Conservation (phyloP, 2,329 filamentous ascomycete species). For the Fusarium decemcellulare region DNA sequence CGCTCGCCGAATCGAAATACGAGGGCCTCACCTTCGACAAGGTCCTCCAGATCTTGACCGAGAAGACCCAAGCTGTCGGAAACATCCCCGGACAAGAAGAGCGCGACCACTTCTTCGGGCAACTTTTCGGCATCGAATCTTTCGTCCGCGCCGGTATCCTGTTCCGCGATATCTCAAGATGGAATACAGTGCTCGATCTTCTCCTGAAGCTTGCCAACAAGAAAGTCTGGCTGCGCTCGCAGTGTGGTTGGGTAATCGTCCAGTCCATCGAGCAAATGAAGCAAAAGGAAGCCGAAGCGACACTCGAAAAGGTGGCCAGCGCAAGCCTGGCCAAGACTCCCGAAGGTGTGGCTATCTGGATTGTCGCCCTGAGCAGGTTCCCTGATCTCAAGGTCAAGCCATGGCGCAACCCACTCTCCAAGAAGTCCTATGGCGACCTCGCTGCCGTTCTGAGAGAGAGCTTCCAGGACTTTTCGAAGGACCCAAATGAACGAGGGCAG, state of each 20-base stretch:
- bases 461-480: slow-evolving; percentile 66
- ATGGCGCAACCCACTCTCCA: slow-evolving; percentile 84
- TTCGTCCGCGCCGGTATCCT: slow-evolving; percentile 85
- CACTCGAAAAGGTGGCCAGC: slow-evolving; percentile 73
- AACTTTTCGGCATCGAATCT: slow-evolving; percentile 88
- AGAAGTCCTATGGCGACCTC: slow-evolving; percentile 77
- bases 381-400: slow-evolving; percentile 75
- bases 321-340: slow-evolving; percentile 83
- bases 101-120: slow-evolving; percentile 86
- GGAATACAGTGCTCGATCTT: slow-evolving; percentile 78
- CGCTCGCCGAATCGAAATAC: slow-evolving; percentile 63
- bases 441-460: slow-evolving; percentile 86
- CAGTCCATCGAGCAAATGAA: slow-evolving; percentile 77
- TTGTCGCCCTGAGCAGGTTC: slow-evolving; percentile 76
- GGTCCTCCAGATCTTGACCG: slow-evolving; percentile 65
- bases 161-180: slow-evolving; percentile 71
- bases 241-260: slow-evolving; percentile 87
- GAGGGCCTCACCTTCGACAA: slow-evolving; percentile 68
- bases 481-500: slow-evolving; percentile 57
- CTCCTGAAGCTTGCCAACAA: slow-evolving; percentile 82
- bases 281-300: slow-evolving; percentile 70
- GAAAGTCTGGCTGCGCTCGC: slow-evolving; percentile 90
- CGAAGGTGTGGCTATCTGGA: slow-evolving; percentile 92
- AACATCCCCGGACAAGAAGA: slow-evolving; percentile 80
- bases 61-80: slow-evolving; percentile 68